phyloP scores from a whole-genome alignment of 352 stramenopile species.

The Globisporangium heterothallicum region DNA sequence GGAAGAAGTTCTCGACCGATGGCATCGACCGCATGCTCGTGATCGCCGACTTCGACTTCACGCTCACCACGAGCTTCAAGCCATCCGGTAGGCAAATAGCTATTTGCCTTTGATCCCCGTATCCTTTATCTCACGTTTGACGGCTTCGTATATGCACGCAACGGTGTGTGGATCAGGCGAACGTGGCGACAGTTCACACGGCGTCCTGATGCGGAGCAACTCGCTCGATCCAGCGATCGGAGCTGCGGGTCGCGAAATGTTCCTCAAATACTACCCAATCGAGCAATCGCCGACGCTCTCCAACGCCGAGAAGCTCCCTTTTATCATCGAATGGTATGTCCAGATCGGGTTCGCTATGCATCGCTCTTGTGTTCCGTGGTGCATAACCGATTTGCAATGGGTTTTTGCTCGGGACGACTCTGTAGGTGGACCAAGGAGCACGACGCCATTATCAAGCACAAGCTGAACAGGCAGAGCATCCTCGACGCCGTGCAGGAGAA shows the following conservation, averaged over 20 bases:
- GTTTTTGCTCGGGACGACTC: too few relatives aligned
- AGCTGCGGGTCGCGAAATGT: constrained; percentile 31
- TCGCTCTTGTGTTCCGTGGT: too few relatives aligned
- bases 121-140: too few relatives aligned
- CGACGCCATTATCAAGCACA: constrained; percentile 47
- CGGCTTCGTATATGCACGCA: too few relatives aligned
- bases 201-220: constrained; percentile 42
- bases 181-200: constrained; percentile 45
- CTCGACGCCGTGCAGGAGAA: constrained; percentile 36
- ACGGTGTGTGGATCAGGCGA: constrained; percentile 17
- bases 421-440: constrained; percentile 40
- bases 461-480: constrained; percentile 43
- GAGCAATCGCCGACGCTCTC: constrained; percentile 61
- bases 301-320: constrained; percentile 68
- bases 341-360: too few relatives aligned
- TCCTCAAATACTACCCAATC: constrained; percentile 75
- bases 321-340: constrained; percentile 66
- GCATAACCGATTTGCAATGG: too few relatives aligned
- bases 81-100: constrained; percentile 10
- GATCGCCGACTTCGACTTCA: constrained; percentile 77
- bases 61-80: constrained; percentile 49
- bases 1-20: constrained; percentile 61
- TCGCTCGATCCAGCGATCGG: constrained; percentile 33
- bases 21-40: constrained; percentile 58
- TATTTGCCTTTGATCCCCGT: background rate